Conservation (phyloP, 768 basidiomycete genomes). For the Chalciporus sphaerocephalus region DNA sequence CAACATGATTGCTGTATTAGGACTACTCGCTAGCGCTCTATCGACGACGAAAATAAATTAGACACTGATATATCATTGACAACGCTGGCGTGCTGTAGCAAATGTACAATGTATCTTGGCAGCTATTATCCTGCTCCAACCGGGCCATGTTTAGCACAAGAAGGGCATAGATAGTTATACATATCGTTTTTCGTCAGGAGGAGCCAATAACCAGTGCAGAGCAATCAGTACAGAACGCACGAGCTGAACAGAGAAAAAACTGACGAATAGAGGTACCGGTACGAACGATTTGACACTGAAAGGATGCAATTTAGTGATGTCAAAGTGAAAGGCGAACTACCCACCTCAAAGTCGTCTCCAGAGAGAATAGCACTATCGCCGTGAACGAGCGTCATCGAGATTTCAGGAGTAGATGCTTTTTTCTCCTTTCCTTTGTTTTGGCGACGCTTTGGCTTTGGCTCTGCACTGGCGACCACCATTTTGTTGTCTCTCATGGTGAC, state of each 20-base stretch:
- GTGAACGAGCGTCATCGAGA: conserved; percentile 36
- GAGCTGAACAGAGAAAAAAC: conserved; percentile 8
- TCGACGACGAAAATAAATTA: conserved; percentile 17
- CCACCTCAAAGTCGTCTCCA: conserved; percentile 41
- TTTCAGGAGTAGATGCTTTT: conserved; percentile 14
- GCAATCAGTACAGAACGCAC: conserved; percentile 8
- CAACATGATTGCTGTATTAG: conserved; percentile 30
- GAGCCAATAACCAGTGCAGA: conserved; percentile 27
- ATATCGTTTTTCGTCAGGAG: conserved; percentile 13
- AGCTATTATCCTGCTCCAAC: not conserved
- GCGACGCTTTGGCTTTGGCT: conserved; percentile 4
- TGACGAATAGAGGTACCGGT: conserved; percentile 30
- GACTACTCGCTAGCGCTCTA: conserved; percentile 28
- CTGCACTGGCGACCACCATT: conserved; percentile 1
- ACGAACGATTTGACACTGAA: conserved; percentile 27
- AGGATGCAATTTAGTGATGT: conserved; percentile 4
- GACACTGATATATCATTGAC: not conserved
- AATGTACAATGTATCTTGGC: conserved; percentile 4
- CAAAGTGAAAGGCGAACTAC: conserved; percentile 7
- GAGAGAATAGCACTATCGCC: conserved; percentile 36
- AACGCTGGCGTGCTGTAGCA: not conserved
- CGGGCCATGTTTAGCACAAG: not conserved
- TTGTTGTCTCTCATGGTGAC: not conserved
- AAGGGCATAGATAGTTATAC: not conserved
- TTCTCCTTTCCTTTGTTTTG: conserved; percentile 20